Conservation (phyloP, 345 rosid species). For the Mangifera indica region DNA sequence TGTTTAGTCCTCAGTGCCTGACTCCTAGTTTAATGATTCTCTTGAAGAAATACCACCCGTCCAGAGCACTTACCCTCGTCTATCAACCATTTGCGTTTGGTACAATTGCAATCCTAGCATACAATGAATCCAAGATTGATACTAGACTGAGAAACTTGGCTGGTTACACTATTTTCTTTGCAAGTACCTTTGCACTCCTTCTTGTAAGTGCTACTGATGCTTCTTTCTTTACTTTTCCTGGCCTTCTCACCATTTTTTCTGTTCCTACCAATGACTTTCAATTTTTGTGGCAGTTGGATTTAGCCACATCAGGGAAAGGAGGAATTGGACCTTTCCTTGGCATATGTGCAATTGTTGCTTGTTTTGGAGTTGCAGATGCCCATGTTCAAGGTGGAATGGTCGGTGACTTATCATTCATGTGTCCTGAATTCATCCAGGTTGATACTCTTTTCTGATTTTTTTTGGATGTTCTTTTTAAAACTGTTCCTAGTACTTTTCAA, state of each 20-base stretch:
- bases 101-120: conserved; percentile 58
- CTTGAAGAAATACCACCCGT: conserved; percentile 77
- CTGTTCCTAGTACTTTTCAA: neutral
- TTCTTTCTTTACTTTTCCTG: neutral
- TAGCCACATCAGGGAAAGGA: conserved; percentile 69
- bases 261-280: neutral
- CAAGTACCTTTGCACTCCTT: conserved; percentile 63
- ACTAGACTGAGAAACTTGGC: conserved; percentile 62
- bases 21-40: neutral
- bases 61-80: conserved; percentile 78
- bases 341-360: conserved; percentile 53
- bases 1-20: neutral
- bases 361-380: conserved; percentile 80
- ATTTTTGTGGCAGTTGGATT: conserved; percentile 51
- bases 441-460: neutral
- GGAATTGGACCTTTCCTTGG: conserved; percentile 61
- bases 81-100: conserved; percentile 77
- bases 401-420: conserved; percentile 89
- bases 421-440: conserved; percentile 85
- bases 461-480: neutral
- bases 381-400: conserved; percentile 87
- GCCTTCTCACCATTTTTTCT: neutral
- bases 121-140: conserved; percentile 63
- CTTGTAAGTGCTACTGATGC: conserved; percentile 45
- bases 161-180: conserved; percentile 62